A percentile compares a stretch with the other conserved stretches of the same genome.
These are phyloP conservation scores for Colletotrichum sp. DNA, from an alignment of 2,329 filamentous ascomycete species.

Conservation along the genomic window DNA sequence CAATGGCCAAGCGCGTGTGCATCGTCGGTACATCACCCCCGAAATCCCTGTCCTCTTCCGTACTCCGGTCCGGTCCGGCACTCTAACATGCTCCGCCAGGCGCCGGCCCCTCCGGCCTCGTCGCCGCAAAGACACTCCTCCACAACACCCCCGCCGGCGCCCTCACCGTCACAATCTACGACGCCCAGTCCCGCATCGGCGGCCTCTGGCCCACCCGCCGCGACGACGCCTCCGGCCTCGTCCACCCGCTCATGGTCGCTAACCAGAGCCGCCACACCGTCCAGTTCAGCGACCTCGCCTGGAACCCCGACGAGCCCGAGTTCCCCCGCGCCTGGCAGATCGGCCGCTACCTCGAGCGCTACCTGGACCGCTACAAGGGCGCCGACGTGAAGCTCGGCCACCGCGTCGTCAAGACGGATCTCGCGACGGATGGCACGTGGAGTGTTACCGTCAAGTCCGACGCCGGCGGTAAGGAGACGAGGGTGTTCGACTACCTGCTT, in stretches of 20 bases:
- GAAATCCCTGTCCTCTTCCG: not conserved
- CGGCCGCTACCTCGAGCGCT: slow-evolving; percentile 72
- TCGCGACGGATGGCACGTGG: slow-evolving; percentile 42
- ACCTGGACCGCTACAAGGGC: slow-evolving; percentile 58
- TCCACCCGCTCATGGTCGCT: slow-evolving; percentile 71
- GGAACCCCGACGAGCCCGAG: slow-evolving; percentile 64
- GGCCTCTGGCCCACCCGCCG: slow-evolving; percentile 75
- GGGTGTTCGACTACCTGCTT: slow-evolving; percentile 73
- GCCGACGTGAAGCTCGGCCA: slow-evolving; percentile 56
- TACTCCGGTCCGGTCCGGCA: not conserved
- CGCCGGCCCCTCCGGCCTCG: slow-evolving; percentile 71
- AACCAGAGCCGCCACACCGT: slow-evolving; percentile 83
- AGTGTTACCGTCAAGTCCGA: slow-evolving; percentile 40
- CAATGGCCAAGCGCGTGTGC: slow-evolving; percentile 46
- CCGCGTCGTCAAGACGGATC: slow-evolving; percentile 46
- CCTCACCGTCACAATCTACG: slow-evolving; percentile 75
- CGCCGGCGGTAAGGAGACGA: slow-evolving; percentile 42
- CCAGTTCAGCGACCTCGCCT: slow-evolving; percentile 74
- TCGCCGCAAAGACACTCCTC: slow-evolving; percentile 75
- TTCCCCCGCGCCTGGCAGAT: slow-evolving; percentile 82
- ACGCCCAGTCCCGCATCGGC: slow-evolving; percentile 68
- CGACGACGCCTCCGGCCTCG: slow-evolving; percentile 52
- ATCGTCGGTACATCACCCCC: slow-evolving; percentile 39
- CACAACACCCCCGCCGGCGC: slow-evolving; percentile 56
- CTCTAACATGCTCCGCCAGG: slow-evolving; percentile 44